Conservation (phyloP, 1,284 basidiomycete genomes). For the Ceratobasidium sp. region DNA sequence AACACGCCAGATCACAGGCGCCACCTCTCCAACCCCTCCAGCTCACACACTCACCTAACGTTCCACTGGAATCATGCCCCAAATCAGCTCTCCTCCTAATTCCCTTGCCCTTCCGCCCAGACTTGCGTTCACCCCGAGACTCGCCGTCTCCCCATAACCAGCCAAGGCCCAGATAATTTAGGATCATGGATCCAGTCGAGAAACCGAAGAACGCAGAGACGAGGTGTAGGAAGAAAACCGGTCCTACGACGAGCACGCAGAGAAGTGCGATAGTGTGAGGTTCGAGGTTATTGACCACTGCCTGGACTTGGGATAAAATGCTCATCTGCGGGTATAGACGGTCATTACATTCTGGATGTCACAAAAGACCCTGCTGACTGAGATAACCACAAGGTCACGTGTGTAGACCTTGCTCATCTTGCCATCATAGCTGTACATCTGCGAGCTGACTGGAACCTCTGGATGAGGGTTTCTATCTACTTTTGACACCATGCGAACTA, state of each 20-base stretch:
- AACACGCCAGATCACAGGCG: conserved; percentile 5
- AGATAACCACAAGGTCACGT: not conserved
- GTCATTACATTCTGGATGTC: conserved; percentile 35
- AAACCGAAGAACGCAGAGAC: conserved; percentile 40
- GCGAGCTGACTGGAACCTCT: too few species aligned
- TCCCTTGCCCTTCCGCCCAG: conserved; percentile 7
- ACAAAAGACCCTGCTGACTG: conserved; percentile 10
- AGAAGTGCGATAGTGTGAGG: conserved; percentile 33
- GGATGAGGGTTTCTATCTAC: too few species aligned
- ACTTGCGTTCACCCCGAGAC: conserved; percentile 20
- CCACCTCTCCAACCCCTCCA: not conserved
- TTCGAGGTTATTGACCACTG: conserved; percentile 18
- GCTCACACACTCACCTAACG: conserved; percentile 11
- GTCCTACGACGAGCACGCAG: conserved; percentile 25
- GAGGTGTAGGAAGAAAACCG: conserved; percentile 12
- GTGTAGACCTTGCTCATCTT: not conserved
- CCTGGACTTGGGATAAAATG: conserved; percentile 41
- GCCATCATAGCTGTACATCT: too few species aligned
- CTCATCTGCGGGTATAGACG: conserved; percentile 32
- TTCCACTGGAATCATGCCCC: not conserved
- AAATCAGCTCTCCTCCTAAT: conserved; percentile 41
- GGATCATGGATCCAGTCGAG: conserved; percentile 25
- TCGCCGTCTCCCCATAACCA: conserved; percentile 41
- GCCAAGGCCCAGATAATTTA: conserved; percentile 26
- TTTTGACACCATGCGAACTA: too few species aligned